Evolutionary conservation across 1,284 basidiomycete species (phyloP).

Genomic region (Ganoderma sp.): DNA sequence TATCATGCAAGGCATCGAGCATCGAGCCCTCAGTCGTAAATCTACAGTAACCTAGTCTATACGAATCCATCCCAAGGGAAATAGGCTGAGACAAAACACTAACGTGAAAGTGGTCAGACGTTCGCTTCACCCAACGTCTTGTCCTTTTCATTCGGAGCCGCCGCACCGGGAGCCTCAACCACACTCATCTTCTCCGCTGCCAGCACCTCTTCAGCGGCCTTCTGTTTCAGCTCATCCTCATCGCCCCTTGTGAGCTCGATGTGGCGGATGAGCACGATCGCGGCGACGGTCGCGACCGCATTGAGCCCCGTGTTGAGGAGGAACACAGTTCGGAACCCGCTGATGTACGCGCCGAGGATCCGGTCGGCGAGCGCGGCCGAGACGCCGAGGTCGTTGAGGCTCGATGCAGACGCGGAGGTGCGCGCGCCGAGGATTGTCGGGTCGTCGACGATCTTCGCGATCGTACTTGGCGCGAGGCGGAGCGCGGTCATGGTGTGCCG

Average conservation of each 20-base stretch:
- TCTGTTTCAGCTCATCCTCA: conserved; percentile 51
- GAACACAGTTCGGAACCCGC: conserved; percentile 64
- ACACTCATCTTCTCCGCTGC: conserved; percentile 17
- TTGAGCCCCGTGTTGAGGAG: conserved; percentile 57
- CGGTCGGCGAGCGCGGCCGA: conserved; percentile 44
- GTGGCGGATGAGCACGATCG: conserved; percentile 62
- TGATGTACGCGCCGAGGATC: conserved; percentile 61
- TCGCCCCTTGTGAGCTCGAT: conserved; percentile 62
- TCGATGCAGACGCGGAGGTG: conserved; percentile 38
- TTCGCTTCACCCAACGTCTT: conserved; percentile 1
- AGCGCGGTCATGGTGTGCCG: conserved; percentile 48
- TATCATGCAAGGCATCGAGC: neutral
- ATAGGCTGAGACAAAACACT: neutral
- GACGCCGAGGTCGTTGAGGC: conserved; percentile 45
- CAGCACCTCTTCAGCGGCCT: conserved; percentile 36
- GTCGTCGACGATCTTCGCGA: conserved; percentile 53
- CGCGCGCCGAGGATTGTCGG: conserved; percentile 52
- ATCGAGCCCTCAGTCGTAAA: neutral
- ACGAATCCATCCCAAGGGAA: neutral
- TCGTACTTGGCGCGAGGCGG: conserved; percentile 43
- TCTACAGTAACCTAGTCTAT: conserved; percentile 6
- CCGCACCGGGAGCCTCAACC: neutral
- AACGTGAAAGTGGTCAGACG: neutral
- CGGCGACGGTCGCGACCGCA: conserved; percentile 53
- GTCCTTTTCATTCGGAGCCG: neutral